Evolutionary conservation across 352 stramenopile species (phyloP), one percentile per base, ranked within the genome.

Genomic region (Phytophthora citricola): DNA sequence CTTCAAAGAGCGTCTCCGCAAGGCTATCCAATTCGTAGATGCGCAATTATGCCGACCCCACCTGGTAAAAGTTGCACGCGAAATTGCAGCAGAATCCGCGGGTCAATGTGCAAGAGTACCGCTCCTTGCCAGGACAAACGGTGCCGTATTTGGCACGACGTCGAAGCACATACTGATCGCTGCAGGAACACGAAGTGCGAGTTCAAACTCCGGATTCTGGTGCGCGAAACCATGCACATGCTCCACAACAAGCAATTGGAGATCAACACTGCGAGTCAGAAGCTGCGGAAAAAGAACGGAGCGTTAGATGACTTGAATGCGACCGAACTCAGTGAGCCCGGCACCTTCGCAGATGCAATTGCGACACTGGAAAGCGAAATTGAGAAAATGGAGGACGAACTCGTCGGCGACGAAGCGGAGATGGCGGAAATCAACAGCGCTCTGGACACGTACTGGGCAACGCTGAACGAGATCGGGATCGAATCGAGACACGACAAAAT

Each of bases 201-300:
- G 73, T 87, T 91, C 50, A 84, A 83, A 45, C 87, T 81, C 63
- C 83, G 83, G 43, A 81, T 91, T 36, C 78, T 91, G 71, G 65
- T 89, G 10, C 80, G 83, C 14, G 83, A 91, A 51, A 91, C 80
- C 27, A 87, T 89, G 80, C 81, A 91, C 77, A 90, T 89, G 62
- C 75, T 91, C 29, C 77, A 92, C 20, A 77, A 77, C 63, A 78
- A 83, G 49, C 63, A 85, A 14, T 64, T 44, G 29, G 73, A 84
- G 26, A 59, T 88, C 3, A 55, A 78, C 20, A 46, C 69, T 5
- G 64, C 66, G 10, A 72, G 58, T 41, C 55, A 41, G 39, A 58
- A 49, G 48, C n/a, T 58, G 39, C 51, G 31, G 10, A 90, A 83
- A 66, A 79, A 77, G 39, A 58, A 58, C 15, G 24, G 24, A 14